Evolutionary conservation across 108 stramenopile species (phyloP).

Genomic region (Skeletonema potamos): DNA sequence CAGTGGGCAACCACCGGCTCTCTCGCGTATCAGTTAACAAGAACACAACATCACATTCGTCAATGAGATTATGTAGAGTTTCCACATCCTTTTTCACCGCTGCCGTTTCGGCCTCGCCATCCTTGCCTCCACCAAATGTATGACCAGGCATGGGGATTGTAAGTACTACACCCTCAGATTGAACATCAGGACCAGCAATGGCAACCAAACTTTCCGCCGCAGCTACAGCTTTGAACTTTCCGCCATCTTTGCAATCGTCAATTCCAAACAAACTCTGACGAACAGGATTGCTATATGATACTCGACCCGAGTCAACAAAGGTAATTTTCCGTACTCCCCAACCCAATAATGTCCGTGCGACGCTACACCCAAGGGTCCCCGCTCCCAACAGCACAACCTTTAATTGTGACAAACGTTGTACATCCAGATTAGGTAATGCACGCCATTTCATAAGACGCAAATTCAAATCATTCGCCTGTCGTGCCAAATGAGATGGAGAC

Average conservation of each 20-base stretch:
- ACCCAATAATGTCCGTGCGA: conserved; percentile 90
- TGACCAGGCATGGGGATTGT: conserved; percentile 99
- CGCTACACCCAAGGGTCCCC: conserved; percentile 96
- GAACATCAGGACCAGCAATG: conserved; percentile 87
- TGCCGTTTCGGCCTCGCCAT: conserved; percentile 50
- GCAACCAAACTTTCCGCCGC: conserved; percentile 87
- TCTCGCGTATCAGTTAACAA: conserved; percentile 97
- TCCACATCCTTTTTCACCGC: conserved; percentile 65
- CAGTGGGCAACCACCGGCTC: conserved; percentile 97
- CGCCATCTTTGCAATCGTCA: conserved; percentile 87
- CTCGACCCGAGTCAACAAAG: conserved; percentile 94
- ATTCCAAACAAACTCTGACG: conserved; percentile 93
- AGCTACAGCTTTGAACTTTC: conserved; percentile 88
- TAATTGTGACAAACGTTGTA: conserved; percentile 71
- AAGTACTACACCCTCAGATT: conserved; percentile 65
- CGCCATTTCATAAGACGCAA: conserved; percentile 99
- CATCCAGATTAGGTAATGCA: conserved; percentile 87
- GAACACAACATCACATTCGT: conserved; percentile 90
- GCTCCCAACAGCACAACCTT: conserved; percentile 93
- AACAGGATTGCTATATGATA: conserved; percentile 96
- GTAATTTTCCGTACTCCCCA: conserved; percentile 97
- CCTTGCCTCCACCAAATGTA: conserved; percentile 50
- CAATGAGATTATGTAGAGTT: conserved; percentile 69
- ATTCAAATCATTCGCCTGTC: conserved; percentile 94
- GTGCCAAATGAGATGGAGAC: conserved; percentile 74